Base-by-base conservation (phyloP, 257 asterid genomes). In the Jacaranda copaia region DNA sequence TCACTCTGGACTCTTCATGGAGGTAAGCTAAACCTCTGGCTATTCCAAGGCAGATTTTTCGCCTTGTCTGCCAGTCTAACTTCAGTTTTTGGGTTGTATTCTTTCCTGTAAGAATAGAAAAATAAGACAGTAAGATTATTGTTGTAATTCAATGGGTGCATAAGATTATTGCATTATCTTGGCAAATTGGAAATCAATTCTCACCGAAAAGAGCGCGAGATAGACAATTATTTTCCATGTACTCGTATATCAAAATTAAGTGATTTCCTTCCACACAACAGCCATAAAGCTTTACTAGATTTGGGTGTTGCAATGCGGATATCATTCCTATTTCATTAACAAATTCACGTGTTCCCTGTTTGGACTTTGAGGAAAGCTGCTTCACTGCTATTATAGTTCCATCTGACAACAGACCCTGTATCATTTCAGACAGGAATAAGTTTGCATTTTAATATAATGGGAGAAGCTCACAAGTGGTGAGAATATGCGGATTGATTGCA, bases 191-290 rank as follows among this genome's bases (percentile, higher is more conserved):
- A 78, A 51, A 39, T 68, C 5, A 12, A 13, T 73, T 48, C 90
- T 84, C 83, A 92, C 99, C 96, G 55, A 92, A 94, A 25, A 94
- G 91, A 64, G 89, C 95, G 8, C 94, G 91, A 16, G 98, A 82
- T 5, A 94, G 81, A 72, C 97, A 89, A 63, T 94, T 94, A 76
- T 94, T 92, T 52, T 88, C 95, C 99, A 94, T 84, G 92, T 89
- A 94, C 84, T 94, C 97, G 4, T 94, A 91, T 69, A 94, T 79
- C 12, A 94, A 72, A 84, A 94, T 70, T 49, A 94, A 70, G 60
- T 92, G 91, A 79, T 92, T 91, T 81, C 98, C 99, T 81, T 94
- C 97, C 45, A 87, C 88, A 60, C 99, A 92, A 68, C 99, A 94
- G 14, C 97, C 98, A 20, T 92, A 87, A 46, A 94, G 89, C 90